Percentiles rank a stretch among this genome's conserved stretches.
These are phyloP conservation scores for Acacia melanoxylon DNA, from an alignment of 306 rosid genomes.

Conservation along the genomic window DNA sequence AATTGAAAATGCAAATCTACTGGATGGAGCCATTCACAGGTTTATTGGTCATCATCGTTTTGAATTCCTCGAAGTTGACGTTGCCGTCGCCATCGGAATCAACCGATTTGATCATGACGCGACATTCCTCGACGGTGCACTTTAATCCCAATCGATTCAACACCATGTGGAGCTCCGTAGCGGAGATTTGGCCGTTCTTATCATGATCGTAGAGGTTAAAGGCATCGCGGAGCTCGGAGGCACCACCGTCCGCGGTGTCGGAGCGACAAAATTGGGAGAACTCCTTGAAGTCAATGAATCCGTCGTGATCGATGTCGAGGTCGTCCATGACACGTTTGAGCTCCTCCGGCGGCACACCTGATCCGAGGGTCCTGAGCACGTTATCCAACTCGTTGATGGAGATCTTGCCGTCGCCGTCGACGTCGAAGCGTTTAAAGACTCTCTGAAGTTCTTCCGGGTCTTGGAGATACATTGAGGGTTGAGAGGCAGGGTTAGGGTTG, in stretches of 20 bases:
- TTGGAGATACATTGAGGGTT: constrained; percentile 40
- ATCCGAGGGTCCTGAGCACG: constrained; percentile 65
- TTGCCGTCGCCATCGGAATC: constrained; percentile 85
- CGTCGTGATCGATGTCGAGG: constrained; percentile 77
- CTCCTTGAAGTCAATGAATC: constrained; percentile 69
- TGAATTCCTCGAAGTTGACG: constrained; percentile 83
- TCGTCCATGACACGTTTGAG: constrained; percentile 73
- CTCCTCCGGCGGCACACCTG: constrained; percentile 40
- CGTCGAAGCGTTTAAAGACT: constrained; percentile 77
- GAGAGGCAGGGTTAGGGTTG: neutral
- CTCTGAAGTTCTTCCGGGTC: constrained; percentile 50
- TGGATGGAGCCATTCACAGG: constrained; percentile 3
- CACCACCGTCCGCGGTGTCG: constrained; percentile 46
- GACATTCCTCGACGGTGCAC: constrained; percentile 64
- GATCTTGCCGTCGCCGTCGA: constrained; percentile 93
- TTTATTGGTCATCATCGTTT: constrained; percentile 71
- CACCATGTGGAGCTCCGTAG: constrained; percentile 64
- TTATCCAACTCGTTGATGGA: constrained; percentile 65
- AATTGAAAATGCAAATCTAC: constrained; percentile 18
- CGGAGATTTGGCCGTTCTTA: constrained; percentile 79
- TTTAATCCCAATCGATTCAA: constrained; percentile 68
- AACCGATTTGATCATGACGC: constrained; percentile 70
- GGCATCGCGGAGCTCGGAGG: constrained; percentile 71
- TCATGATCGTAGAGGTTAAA: constrained; percentile 86
- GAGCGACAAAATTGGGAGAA: constrained; percentile 71